Evolutionary conservation across 345 rosid species (phyloP).

Genomic region (Populus pruinosa): DNA sequence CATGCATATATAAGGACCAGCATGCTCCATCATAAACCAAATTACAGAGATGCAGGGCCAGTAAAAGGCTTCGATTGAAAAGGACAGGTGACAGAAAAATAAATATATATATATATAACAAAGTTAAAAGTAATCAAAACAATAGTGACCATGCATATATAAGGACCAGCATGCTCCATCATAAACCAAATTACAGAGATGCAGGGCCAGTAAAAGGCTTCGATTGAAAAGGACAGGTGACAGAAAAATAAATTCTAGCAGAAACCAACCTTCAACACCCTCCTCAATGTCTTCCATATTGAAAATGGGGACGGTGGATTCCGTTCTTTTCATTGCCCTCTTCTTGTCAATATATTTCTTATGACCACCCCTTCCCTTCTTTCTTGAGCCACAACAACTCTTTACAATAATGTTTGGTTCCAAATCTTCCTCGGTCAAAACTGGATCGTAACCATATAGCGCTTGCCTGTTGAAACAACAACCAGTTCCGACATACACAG

Average conservation of each 20-base stretch:
- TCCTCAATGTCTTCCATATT: conserved; percentile 98
- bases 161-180: background rate
- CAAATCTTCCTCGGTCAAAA: conserved; percentile 89
- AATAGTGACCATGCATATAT: background rate
- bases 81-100: background rate
- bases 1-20: background rate
- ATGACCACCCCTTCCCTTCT: conserved; percentile 68
- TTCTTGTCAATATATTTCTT: conserved; percentile 79
- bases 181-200: background rate
- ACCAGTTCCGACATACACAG: conserved; percentile 99
- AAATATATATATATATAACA: background rate
- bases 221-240: background rate
- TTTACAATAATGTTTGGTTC: conserved; percentile 91
- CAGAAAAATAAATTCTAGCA: background rate
- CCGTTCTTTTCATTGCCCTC: conserved; percentile 79
- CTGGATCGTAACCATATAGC: conserved; percentile 95
- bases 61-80: background rate
- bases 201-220: background rate
- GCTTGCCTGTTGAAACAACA: conserved; percentile 99
- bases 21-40: background rate
- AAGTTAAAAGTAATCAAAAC: background rate
- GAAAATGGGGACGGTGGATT: conserved; percentile 93
- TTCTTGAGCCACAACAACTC: conserved; percentile 96
- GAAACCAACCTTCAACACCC: conserved; percentile 86
- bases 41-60: background rate